Conservation (phyloP, 2,329 filamentous ascomycete species). For the Calonectria pseudoturangicola region DNA sequence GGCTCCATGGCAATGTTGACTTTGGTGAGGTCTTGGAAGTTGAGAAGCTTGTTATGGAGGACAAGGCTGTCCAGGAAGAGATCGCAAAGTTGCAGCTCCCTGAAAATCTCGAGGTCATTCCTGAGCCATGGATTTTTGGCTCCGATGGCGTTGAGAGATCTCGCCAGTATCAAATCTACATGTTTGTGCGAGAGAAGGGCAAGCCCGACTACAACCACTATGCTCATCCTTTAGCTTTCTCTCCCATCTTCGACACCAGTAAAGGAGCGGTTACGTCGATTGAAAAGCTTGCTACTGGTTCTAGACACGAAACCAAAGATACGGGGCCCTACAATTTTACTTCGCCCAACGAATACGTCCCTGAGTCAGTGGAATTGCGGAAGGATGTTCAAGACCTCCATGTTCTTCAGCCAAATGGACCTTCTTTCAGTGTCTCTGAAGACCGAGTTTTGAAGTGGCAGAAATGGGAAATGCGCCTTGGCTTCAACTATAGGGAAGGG, state of each 20-base stretch:
- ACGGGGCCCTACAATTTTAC: conserved; percentile 14
- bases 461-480: conserved; percentile 40
- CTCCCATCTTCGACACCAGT: conserved; percentile 29
- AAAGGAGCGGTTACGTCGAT: conserved; percentile 15
- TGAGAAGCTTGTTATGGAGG: conserved; percentile 37
- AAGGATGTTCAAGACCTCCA: conserved; percentile 25
- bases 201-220: conserved; percentile 41
- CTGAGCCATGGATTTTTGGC: conserved; percentile 38
- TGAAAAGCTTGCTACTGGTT: conserved; percentile 23
- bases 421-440: conserved; percentile 34
- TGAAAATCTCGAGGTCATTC: conserved; percentile 31
- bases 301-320: neutral
- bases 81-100: conserved; percentile 33
- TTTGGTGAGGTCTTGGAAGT: conserved; percentile 34
- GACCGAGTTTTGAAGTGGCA: conserved; percentile 37
- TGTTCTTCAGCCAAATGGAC: conserved; percentile 33
- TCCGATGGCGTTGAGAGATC: conserved; percentile 32
- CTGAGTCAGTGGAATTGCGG: conserved; percentile 21
- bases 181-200: conserved; percentile 38
- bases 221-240: conserved; percentile 31
- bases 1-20: conserved; percentile 30
- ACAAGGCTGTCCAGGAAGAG: conserved; percentile 23
- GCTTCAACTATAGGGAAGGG: conserved; percentile 39
- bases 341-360: conserved; percentile 32
- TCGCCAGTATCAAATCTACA: conserved; percentile 37